A percentile compares a stretch with the other conserved stretches of the same genome.
phyloP scores from a whole-genome alignment of 2,329 filamentous ascomycete species.

The Plenodomus lindquistii region DNA sequence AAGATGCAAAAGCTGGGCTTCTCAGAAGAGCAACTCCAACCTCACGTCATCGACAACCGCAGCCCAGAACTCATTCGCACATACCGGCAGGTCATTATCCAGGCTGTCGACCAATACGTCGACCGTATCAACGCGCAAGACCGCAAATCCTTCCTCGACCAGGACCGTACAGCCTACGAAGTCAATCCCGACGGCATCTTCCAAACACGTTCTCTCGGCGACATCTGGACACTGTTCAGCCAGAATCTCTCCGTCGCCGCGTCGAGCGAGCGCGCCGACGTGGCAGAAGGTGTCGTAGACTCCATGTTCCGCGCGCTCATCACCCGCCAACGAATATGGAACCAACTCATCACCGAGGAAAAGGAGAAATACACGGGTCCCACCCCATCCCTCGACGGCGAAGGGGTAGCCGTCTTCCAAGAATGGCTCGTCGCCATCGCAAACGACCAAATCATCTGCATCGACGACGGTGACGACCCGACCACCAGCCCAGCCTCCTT shows the following conservation, averaged over 20 bases:
- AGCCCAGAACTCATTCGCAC: slow-evolving; percentile 89
- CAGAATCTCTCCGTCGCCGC: slow-evolving; percentile 88
- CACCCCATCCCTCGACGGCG: slow-evolving; percentile 64
- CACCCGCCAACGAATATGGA: slow-evolving; percentile 80
- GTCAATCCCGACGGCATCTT: slow-evolving; percentile 79
- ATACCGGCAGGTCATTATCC: slow-evolving; percentile 93
- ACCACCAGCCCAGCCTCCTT: slow-evolving; percentile 72
- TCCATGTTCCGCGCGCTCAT: slow-evolving; percentile 91
- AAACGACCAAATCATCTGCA: slow-evolving; percentile 98
- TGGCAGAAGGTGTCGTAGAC: slow-evolving; percentile 93
- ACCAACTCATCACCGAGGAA: slow-evolving; percentile 86
- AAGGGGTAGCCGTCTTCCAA: slow-evolving; percentile 72
- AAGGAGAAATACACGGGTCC: slow-evolving; percentile 67
- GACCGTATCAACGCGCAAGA: slow-evolving; percentile 87
- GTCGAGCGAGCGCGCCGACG: slow-evolving; percentile 82
- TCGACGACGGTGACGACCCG: slow-evolving; percentile 73
- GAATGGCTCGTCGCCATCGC: slow-evolving; percentile 97
- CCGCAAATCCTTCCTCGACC: slow-evolving; percentile 76
- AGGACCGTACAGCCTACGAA: slow-evolving; percentile 80
- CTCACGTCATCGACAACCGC: slow-evolving; percentile 87
- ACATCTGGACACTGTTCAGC: slow-evolving; percentile 96
- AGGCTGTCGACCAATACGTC: slow-evolving; percentile 96
- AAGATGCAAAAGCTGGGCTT: slow-evolving; percentile 94
- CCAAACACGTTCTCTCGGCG: slow-evolving; percentile 86
- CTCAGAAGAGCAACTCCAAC: slow-evolving; percentile 72